Evolutionary conservation across 208 protist species (phyloP).

Genomic region (Acanthamoeba quina): DNA sequence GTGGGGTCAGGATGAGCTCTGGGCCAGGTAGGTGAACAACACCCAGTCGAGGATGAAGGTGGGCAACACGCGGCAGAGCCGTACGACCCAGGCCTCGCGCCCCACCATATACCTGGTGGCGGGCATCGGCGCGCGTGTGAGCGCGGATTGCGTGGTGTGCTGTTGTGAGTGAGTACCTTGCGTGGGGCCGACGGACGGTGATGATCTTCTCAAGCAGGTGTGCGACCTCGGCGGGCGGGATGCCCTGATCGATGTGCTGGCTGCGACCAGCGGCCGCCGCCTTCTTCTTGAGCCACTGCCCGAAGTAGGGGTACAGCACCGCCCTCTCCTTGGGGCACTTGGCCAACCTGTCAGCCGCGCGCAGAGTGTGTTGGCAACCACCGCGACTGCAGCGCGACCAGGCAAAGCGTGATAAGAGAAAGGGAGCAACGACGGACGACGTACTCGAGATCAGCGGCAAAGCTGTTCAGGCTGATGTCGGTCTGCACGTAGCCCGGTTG

Average conservation of each 20-base stretch:
- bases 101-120: conserved; percentile 34
- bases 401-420: neutral
- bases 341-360: neutral
- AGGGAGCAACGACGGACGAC: neutral
- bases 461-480: conserved; percentile 22
- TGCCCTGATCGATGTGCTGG: conserved; percentile 46
- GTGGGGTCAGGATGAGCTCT: neutral
- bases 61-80: neutral
- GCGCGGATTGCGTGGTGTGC: neutral
- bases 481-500: conserved; percentile 48
- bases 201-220: conserved; percentile 56
- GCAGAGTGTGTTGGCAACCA: too few species aligned
- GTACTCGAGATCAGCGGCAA: conserved; percentile 3
- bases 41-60: conserved; percentile 23
- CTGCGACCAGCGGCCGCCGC: neutral
- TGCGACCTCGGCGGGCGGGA: conserved; percentile 5
- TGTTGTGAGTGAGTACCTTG: neutral
- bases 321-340: neutral
- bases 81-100: conserved; percentile 2
- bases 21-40: neutral
- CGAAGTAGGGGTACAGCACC: conserved; percentile 17
- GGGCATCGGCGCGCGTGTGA: neutral
- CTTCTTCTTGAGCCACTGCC: conserved; percentile 18
- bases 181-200: conserved; percentile 26
- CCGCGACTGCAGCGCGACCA: too few species aligned